phyloP scores from a whole-genome alignment of 208 protist species.

The Acanthamoeba royreba region DNA sequence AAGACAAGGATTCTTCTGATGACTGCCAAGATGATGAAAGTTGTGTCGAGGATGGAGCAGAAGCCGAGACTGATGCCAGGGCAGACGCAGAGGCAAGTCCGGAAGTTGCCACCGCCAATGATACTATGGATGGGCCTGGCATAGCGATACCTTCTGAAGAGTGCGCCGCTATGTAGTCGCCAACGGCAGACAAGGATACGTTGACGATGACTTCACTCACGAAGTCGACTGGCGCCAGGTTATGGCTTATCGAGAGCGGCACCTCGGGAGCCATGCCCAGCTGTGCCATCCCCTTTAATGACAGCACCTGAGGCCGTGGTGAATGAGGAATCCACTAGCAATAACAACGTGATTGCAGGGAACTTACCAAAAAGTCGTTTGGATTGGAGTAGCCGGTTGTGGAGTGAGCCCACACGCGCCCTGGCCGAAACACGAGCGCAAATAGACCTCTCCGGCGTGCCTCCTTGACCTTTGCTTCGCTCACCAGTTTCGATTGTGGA shows the following conservation, averaged over 20 bases:
- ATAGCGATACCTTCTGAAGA: background rate
- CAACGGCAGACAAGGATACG: background rate
- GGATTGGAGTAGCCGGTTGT: background rate
- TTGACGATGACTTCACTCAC: background rate
- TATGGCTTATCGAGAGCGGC: background rate
- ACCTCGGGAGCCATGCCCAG: background rate
- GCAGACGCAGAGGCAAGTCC: background rate
- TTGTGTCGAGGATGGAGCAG: background rate
- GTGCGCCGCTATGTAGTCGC: background rate
- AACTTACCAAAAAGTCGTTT: background rate
- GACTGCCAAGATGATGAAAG: background rate
- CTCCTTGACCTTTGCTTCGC: background rate
- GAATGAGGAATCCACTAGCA: background rate
- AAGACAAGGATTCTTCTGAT: background rate
- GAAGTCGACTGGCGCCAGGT: constrained; percentile 30
- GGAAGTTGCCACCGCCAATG: background rate
- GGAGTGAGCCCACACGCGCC: background rate
- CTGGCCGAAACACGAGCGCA: background rate
- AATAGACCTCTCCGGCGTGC: background rate
- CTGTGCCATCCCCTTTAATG: background rate
- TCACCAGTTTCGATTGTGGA: background rate
- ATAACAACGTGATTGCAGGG: background rate
- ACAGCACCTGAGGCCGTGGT: background rate
- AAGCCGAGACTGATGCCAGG: background rate
- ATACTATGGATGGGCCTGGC: background rate